Evolutionary conservation across 1,284 basidiomycete genomes (phyloP).

Genomic region (Fomitopsis schrenkii): DNA sequence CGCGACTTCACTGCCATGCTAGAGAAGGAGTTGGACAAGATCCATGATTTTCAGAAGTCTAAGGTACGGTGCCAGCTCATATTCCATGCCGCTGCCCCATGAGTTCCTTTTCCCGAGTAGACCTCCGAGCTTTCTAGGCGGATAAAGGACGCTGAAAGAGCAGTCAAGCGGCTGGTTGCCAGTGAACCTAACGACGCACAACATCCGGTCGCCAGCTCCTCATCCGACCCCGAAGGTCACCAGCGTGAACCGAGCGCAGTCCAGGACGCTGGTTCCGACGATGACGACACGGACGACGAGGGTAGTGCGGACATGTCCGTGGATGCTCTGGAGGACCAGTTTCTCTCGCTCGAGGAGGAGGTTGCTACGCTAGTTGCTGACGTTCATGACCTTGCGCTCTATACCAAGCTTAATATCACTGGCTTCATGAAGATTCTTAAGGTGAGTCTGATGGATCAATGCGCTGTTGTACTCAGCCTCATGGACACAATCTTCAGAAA

Average conservation of each 20-base stretch:
- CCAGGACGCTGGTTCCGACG: slow-evolving; percentile 73
- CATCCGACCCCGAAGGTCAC: slow-evolving; percentile 56
- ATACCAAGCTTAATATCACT: slow-evolving; percentile 94
- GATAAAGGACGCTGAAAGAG: slow-evolving; percentile 78
- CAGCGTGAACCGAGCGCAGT: slow-evolving; percentile 45
- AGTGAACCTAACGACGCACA: slow-evolving; percentile 38
- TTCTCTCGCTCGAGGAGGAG: slow-evolving; percentile 89
- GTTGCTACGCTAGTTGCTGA: slow-evolving; percentile 96
- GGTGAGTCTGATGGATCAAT: slow-evolving; percentile 33
- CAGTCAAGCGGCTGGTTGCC: slow-evolving; percentile 74
- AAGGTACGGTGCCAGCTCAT: slow-evolving; percentile 57
- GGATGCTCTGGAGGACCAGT: slow-evolving; percentile 84
- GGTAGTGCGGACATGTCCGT: slow-evolving; percentile 58
- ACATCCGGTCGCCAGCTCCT: slow-evolving; percentile 12
- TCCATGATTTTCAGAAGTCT: slow-evolving; percentile 90
- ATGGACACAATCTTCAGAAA: slow-evolving; percentile 45
- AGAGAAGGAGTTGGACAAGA: slow-evolving; percentile 90
- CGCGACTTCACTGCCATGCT: slow-evolving; percentile 76
- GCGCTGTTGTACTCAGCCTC: background rate
- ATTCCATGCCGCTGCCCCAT: background rate
- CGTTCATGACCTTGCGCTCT: slow-evolving; percentile 95
- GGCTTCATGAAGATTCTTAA: slow-evolving; percentile 99
- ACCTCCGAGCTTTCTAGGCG: slow-evolving; percentile 80
- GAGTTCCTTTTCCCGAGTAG: slow-evolving; percentile 33
- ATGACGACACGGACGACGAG: slow-evolving; percentile 55